These are phyloP conservation scores for Linnemannia schmuckeri DNA, from an alignment of 192 early-diverging fungal genomes.

Conservation along the genomic window DNA sequence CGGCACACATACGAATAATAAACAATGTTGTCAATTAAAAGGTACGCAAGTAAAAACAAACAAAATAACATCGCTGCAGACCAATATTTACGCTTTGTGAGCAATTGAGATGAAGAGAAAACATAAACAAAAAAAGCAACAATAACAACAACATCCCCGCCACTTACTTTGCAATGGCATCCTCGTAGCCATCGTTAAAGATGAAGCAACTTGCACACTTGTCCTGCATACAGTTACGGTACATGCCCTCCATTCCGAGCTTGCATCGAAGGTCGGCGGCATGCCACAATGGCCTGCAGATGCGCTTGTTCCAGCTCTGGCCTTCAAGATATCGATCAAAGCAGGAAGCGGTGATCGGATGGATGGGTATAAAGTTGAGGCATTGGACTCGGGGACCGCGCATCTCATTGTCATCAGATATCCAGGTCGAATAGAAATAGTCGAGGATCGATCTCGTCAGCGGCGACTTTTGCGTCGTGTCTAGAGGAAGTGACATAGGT, in stretches of 20 bases:
- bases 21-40: neutral
- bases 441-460: conserved; percentile 48
- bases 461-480: conserved; percentile 41
- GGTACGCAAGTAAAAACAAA: neutral
- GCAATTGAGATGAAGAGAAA: neutral
- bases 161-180: conserved; percentile 44
- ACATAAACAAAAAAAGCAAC: neutral
- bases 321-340: conserved; percentile 51
- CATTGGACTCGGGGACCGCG: conserved; percentile 42
- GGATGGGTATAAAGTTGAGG: conserved; percentile 56
- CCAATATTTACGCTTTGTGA: neutral
- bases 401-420: conserved; percentile 20
- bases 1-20: neutral
- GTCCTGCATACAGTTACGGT: conserved; percentile 55
- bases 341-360: conserved; percentile 44
- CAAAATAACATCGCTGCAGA: too few species aligned
- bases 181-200: conserved; percentile 54
- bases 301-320: conserved; percentile 50
- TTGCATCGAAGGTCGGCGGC: conserved; percentile 52
- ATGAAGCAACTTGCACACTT: conserved; percentile 54
- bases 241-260: conserved; percentile 52
- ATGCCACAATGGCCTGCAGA: conserved; percentile 52
- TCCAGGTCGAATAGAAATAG: conserved; percentile 53
- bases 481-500: conserved; percentile 50
- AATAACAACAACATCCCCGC: neutral